Evolutionary conservation across 164 flowering plant species (phyloP), one percentile per base, ranked within the genome.

Genomic region (Magnolia kwangsiensis): DNA sequence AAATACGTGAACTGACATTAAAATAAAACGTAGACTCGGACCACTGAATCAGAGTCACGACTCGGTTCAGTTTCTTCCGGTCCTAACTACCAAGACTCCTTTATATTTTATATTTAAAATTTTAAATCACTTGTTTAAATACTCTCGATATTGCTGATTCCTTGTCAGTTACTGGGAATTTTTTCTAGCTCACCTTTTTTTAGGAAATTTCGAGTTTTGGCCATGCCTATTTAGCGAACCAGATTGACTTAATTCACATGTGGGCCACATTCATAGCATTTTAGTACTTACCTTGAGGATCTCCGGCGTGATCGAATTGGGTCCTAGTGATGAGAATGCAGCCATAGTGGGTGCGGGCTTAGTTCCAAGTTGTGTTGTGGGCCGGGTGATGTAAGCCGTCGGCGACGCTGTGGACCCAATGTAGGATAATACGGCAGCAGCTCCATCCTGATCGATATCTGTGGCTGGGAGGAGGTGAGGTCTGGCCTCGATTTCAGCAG

Each of bases 381-480:
- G 50, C 81, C 69, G 23, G 65, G 88, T 86, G 6, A 92, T 83
- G 73, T 81, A 82, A 50, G 87, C 97, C 65, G 63, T 72, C 0
- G 95, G 91, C 50, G 75, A 55, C 2, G 59, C 59, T 4, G 16
- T 14, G 2, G 59, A 55, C 0, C 14, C 3, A 14, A 9, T 9
- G 16, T 55, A 55, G 14, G 11, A 9, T 9, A 55, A 9, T 7
- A 55, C 2, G 14, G 11, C 59, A 7, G 2, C 59, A 79, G 84
- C 31, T 90, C 95, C 11, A 72, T 89, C 16, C 96, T 9, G 8
- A 7, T 4, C 59, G 70, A 88, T 37, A 3, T 85, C 87, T 1
- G 84, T 50, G 7, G 90, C 86, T 3, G 95, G 89, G 29, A 89
- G 82, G 13, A 86, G 16, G 65, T 87, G 90, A 50, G 81, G 73